Evolutionary conservation across 257 asterid species (phyloP), one percentile per base, ranked within the genome.

Genomic region (Thymus mandschuricus): DNA sequence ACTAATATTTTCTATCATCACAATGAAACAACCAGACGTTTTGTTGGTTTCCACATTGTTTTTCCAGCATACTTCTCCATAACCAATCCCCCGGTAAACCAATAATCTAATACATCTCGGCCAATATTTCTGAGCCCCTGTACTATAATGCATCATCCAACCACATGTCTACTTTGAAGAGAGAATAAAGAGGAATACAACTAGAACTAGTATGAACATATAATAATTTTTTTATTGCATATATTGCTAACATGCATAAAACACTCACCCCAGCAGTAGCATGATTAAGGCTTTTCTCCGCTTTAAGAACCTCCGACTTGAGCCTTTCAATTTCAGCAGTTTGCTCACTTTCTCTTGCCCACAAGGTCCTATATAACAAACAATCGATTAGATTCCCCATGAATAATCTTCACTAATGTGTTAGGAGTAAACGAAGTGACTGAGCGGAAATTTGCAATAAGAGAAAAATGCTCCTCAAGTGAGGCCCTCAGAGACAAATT

Each of bases 211-310:
- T 38, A 61, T 61, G 75, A 44, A 6, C 68, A 61, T 43, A 60
- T 56, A 7, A 69, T 56, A 70, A 48, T 49, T 40, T 63, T 49
- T 13, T 46, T 58, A 66, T 40, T 35, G n/a, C 72, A 62, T 50
- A 45, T 12, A 75, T n/a, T 50, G 43, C 56, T 60, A 49, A 70
- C 71, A 71, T 31, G 5, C 6, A 67, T 64, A 54, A 64, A 72
- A 68, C 46, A 86, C 98, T 86, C 78, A 95, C 99, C 69, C 99
- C 98, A 49, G 99, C 96, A 77, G 97, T 95, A 29, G 98, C 97
- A 13, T 91, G 96, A 82, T 95, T 97, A 12, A 95, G 95, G 81
- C 88, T 91, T 89, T 92, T 95, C 87, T 89, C 97, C 55, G 99
- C 97, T 88, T 92, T 89, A 66, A 74, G 86, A 75, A 95, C 95